phyloP scores from a whole-genome alignment of 2,329 filamentous ascomycete genomes.

The Gremmenia infestans region DNA sequence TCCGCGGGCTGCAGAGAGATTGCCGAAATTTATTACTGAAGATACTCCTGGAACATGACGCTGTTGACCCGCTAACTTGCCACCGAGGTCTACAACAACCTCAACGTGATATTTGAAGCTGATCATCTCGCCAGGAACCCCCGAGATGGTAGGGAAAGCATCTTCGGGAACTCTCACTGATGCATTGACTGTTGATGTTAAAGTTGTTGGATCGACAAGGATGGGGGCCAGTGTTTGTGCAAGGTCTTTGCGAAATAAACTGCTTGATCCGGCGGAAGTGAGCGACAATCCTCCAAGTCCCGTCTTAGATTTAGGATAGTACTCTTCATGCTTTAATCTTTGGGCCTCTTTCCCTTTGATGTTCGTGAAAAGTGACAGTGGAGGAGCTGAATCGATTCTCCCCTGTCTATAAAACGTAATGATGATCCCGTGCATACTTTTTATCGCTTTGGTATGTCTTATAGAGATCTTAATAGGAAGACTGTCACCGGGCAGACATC shows the following conservation, averaged over 20 bases:
- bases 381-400: constrained; percentile 73
- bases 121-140: constrained; percentile 89
- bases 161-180: constrained; percentile 85
- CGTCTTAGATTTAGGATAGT: constrained; percentile 81
- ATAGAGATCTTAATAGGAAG: constrained; percentile 76
- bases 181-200: constrained; percentile 75
- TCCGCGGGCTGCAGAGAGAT: constrained; percentile 16
- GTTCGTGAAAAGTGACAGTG: constrained; percentile 43
- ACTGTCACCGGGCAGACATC: constrained; percentile 79
- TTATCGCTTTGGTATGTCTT: constrained; percentile 82
- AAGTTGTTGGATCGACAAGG: constrained; percentile 75
- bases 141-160: constrained; percentile 84
- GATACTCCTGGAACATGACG: constrained; percentile 30
- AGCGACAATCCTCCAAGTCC: constrained; percentile 82
- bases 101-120: constrained; percentile 93
- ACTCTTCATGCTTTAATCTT: constrained; percentile 65
- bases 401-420: constrained; percentile 89
- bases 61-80: constrained; percentile 70
- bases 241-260: constrained; percentile 92
- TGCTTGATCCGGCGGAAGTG: constrained; percentile 79
- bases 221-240: constrained; percentile 84
- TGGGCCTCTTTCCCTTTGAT: constrained; percentile 58
- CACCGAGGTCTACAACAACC: constrained; percentile 86
- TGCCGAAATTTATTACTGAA: constrained; percentile 21
- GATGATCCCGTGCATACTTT: constrained; percentile 88